Conservation (phyloP, 2,329 filamentous ascomycete species). For the Fusarium sacchari region DNA sequence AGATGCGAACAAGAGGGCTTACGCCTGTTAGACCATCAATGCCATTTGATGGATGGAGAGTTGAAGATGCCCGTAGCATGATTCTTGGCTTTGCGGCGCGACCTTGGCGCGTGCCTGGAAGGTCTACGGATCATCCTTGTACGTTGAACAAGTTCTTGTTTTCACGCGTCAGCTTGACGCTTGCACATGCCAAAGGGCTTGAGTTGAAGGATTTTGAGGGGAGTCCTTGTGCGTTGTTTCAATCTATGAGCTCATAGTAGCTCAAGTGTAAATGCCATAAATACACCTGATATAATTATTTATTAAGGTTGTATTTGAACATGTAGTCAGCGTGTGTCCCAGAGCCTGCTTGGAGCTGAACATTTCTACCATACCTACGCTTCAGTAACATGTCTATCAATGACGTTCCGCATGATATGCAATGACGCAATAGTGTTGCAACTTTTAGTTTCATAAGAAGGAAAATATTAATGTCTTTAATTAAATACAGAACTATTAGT, state of each 20-base stretch:
- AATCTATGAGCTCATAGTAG: background rate
- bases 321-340: too few species aligned
- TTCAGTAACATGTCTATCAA: accelerated
- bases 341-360: accelerated
- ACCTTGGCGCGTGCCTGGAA: conserved; percentile 22
- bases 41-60: conserved; percentile 23
- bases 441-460: accelerated
- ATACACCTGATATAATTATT: background rate
- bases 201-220: conserved; percentile 5
- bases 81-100: conserved; percentile 6
- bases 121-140: conserved; percentile 17
- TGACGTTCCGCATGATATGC: accelerated
- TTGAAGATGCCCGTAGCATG: conserved; percentile 12
- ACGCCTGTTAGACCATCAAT: background rate
- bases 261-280: accelerated
- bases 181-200: conserved; percentile 1
- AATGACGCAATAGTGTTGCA: too few species aligned
- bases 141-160: conserved; percentile 1
- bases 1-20: background rate
- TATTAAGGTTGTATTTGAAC: too few species aligned
- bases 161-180: conserved; percentile 1
- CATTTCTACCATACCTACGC: accelerated
- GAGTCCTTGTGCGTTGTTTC: background rate
- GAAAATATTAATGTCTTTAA: too few species aligned
- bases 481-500: too few species aligned